Conservation (phyloP, 2,329 filamentous ascomycete species). For the Ceratocystis huliohia region DNA sequence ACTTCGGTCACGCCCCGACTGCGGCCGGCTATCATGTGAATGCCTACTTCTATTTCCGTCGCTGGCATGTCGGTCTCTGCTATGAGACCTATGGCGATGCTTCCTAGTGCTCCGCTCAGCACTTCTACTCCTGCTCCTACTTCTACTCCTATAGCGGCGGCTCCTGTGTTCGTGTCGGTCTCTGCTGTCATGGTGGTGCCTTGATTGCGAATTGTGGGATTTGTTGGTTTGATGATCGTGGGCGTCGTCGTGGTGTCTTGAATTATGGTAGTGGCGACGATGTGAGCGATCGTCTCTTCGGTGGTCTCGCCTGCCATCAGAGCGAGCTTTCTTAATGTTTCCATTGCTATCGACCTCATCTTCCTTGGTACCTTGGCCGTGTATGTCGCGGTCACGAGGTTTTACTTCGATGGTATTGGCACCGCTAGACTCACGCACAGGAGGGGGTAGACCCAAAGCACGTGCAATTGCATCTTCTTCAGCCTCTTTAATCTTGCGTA, state of each 20-base stretch:
- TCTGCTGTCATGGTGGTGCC: neutral
- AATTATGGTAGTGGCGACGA: neutral
- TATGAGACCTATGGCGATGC: neutral
- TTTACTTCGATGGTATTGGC: slow-evolving; percentile 56
- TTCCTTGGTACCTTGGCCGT: neutral
- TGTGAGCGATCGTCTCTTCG: slow-evolving; percentile 4
- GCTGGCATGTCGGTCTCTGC: neutral
- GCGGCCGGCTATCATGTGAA: neutral
- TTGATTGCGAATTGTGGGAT: neutral
- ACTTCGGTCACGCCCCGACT: neutral
- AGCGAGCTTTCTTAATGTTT: neutral
- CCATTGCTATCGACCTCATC: neutral
- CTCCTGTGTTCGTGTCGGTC: neutral
- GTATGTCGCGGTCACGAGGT: neutral
- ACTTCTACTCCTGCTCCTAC: neutral
- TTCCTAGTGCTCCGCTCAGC: neutral
- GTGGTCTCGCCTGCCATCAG: too few species aligned
- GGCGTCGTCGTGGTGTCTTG: neutral
- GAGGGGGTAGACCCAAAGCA: slow-evolving; percentile 67
- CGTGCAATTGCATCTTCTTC: slow-evolving; percentile 83
- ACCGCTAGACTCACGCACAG: slow-evolving; percentile 44
- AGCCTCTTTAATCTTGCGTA: slow-evolving; percentile 71
- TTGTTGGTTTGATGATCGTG: neutral
- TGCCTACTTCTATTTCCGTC: too few species aligned
- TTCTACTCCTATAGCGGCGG: neutral